Evolutionary conservation across 768 basidiomycete species (phyloP), one percentile per base, ranked within the genome.

Genomic region (Clathrus columnatus): DNA sequence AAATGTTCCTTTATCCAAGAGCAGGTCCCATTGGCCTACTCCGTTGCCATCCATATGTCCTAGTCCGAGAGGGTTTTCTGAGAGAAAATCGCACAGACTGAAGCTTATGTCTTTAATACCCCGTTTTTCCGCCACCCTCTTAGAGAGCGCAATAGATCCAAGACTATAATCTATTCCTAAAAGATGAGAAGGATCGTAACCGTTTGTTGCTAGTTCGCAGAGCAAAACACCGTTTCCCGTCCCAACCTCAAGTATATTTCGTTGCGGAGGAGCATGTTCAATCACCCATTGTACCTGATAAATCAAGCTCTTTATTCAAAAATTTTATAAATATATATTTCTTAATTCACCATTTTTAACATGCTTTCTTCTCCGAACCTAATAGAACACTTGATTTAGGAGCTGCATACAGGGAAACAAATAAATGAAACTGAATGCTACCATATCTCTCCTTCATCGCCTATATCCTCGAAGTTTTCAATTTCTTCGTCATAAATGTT

Each of bases 381-480:
- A 6, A 5, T 30, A 29, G 49, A 14, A 16, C 41, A 60, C 42
- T 46, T 14, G 23, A 29, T 26, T 55, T 18, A 30, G 16, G 17
- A 55, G 7, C n/a, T 44, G 41, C 28, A 53, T 17, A 45, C 5
- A 18, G 58, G 23, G 26, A 20, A 50, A 28, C 21, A 32, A 28
- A 14, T n/a, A 6, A 20, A 41, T 21, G 11, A 21, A 17, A 11
- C 0, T 8, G 42, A 18, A n/a, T 23, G 78, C 53, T 59, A 88
- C 90, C 90, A 92, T 23, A 89, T 74, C 68, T 92, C 90, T 30
- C 90, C 90, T 67, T 90, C 87, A 63, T 91, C 87, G 18, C 85
- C 84, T 27, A 82, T 80, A 50, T 89, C 90, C 27, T 80, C 71
- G 58, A 89, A 91, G 62, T 87, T 86, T 32, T 64, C 66, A 28